A percentile compares a stretch with the other conserved stretches of the same genome.
Conservation (phyloP, 2,329 filamentous ascomycete species). For the Paracorniculantispora psalliotae region DNA sequence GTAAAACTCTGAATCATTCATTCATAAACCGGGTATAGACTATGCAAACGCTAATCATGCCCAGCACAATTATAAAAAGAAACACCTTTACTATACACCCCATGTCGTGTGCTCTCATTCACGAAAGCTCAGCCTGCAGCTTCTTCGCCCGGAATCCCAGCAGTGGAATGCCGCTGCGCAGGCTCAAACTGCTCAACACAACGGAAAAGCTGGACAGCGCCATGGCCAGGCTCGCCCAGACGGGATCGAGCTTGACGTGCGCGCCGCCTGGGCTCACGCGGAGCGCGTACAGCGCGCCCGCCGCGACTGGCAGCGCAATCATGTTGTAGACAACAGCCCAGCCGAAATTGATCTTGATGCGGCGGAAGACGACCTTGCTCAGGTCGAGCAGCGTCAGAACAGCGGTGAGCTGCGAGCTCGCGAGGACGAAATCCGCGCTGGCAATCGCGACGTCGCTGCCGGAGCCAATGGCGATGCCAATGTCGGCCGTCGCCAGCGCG, state of each 20-base stretch:
- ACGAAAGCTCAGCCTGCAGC: too few relatives aligned
- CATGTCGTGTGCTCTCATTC: too few relatives aligned
- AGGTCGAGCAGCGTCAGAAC: constrained; percentile 71
- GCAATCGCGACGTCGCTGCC: constrained; percentile 81
- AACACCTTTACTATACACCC: background rate
- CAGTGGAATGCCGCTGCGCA: constrained; percentile 49
- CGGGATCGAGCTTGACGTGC: constrained; percentile 65
- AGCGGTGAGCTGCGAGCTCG: constrained; percentile 63
- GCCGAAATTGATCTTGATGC: constrained; percentile 78
- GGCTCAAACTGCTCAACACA: constrained; percentile 70
- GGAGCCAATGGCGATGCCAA: constrained; percentile 78
- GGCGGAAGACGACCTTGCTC: constrained; percentile 64
- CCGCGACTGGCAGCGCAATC: constrained; percentile 72
- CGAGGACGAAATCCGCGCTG: constrained; percentile 75
- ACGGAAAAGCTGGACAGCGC: constrained; percentile 88
- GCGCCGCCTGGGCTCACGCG: constrained; percentile 37
- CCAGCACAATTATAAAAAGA: background rate
- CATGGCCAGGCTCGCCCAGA: constrained; percentile 91
- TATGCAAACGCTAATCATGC: constrained; percentile 2
- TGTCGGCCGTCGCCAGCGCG: constrained; percentile 72
- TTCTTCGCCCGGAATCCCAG: constrained; percentile 39
- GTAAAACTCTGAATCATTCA: too few relatives aligned
- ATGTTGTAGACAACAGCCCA: constrained; percentile 85
- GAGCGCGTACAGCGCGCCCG: constrained; percentile 67
- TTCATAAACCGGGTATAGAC: background rate